Percentiles rank a stretch among this genome's conserved stretches.
phyloP scores from a whole-genome alignment of 352 stramenopile species.

The Pythium utonaiense region DNA sequence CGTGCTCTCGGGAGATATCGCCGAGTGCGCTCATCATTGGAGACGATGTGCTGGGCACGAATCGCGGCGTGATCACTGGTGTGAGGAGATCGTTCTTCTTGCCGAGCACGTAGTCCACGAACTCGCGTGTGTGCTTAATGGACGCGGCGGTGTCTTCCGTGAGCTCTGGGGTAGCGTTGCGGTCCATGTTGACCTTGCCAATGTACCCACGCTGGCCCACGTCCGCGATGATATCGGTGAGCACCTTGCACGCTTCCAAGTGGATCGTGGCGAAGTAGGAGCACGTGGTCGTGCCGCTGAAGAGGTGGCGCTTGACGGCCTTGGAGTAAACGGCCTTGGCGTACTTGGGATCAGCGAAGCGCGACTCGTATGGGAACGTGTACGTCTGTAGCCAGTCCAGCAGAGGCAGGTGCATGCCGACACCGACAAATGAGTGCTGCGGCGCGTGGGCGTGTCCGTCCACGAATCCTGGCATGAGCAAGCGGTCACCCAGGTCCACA shows the following conservation, averaged over 20 bases:
- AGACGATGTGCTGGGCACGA: conserved; percentile 87
- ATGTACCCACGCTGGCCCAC: conserved; percentile 89
- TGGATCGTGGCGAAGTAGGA: conserved; percentile 94
- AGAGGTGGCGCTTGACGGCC: conserved; percentile 82
- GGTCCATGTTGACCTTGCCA: conserved; percentile 96
- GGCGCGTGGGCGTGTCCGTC: conserved; percentile 93
- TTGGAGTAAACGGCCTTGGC: conserved; percentile 86
- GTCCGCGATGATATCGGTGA: conserved; percentile 83
- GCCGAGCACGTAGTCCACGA: conserved; percentile 83
- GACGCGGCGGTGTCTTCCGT: conserved; percentile 84
- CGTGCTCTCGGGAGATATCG: conserved; percentile 75
- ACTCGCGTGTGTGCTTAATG: conserved; percentile 79
- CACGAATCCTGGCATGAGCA: conserved; percentile 92
- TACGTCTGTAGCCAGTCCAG: conserved; percentile 93
- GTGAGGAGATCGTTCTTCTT: conserved; percentile 78
- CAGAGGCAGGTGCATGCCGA: conserved; percentile 91
- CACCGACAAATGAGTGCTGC: conserved; percentile 92
- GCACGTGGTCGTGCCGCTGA: conserved; percentile 91
- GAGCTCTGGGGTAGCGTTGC: conserved; percentile 81
- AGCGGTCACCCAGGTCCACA: conserved; percentile 60
- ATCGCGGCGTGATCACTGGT: conserved; percentile 91
- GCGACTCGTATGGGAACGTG: conserved; percentile 91
- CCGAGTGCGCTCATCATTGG: conserved; percentile 82
- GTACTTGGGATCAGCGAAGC: conserved; percentile 62
- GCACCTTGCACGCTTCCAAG: conserved; percentile 86